Base-by-base conservation (phyloP, 345 rosid species). In the Citrus cavaleriei region DNA sequence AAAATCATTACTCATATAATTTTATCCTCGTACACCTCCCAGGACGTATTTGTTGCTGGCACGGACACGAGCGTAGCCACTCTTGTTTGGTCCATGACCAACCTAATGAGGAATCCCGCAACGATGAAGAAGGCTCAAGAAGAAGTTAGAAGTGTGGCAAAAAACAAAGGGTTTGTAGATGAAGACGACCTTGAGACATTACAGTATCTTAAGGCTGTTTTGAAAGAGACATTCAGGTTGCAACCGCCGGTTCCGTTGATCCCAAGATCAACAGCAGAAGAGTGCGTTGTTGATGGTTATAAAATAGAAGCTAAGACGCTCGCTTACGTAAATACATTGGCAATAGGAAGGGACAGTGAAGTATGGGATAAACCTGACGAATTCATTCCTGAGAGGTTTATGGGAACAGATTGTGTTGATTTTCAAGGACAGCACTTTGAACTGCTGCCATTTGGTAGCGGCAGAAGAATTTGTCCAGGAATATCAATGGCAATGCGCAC, bases 391-490 rank as follows among this genome's bases (percentile, higher is more conserved):
- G 84, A 87, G 37, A 79, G 86, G 46, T 83, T 87, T 61, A 10
- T 85, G 1, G 75, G 35, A 7, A 79, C 22, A 16, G 22, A n/a
- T 22, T 54, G 77, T 2, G 32, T 75, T 16, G 82, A 84, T 46
- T 25, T 82, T 8, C 74, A 68, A 34, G 83, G 82, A 32, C 81
- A 80, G 2, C 79, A 83, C 40, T 81, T 72, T 21, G 72, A 76
- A 58, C 21, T 86, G 4, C 22, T 78, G 10, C 84, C 87, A 6
- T 84, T 84, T 46, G 86, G 86, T 2, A 60, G 70, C 9, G 87
- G 89, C 2, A 60, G 89, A 51, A 80, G 89, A 76, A 75, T 57
- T 2, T 84, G 86, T 54, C 85, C 85, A 0, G 90, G 84, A 25
- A 25, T 80, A 7, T 6, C 3, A 32, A 65, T 82, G 65, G 87